Conservation (phyloP, 1,284 basidiomycete genomes). For the Tylopilus sp. region DNA sequence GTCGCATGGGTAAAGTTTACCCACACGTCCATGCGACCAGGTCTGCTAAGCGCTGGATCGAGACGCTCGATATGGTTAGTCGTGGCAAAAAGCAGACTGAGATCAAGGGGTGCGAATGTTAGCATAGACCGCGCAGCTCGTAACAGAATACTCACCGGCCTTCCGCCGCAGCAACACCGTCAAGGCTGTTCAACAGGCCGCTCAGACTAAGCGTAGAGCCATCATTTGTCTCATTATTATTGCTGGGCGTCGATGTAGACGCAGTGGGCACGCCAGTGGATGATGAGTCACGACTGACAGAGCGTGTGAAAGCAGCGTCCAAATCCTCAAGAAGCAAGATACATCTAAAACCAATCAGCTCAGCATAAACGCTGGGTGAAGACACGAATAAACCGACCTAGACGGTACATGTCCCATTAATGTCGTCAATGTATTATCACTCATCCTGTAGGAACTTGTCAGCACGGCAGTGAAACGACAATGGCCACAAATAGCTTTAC, state of each 20-base stretch:
- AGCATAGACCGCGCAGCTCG: conserved; percentile 12
- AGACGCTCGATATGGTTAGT: conserved; percentile 85
- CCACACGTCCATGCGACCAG: conserved; percentile 86
- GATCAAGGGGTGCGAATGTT: conserved; percentile 13
- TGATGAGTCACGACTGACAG: conserved; percentile 70
- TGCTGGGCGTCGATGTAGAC: conserved; percentile 37
- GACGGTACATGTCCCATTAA: conserved; percentile 82
- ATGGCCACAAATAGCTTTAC: conserved; percentile 39
- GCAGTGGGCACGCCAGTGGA: conserved; percentile 69
- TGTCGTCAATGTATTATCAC: conserved; percentile 78
- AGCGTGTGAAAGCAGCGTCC: conserved; percentile 82
- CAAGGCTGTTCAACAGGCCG: conserved; percentile 78
- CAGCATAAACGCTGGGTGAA: conserved; percentile 3
- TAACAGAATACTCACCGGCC: conserved; percentile 57
- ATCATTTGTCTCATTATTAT: conserved; percentile 51
- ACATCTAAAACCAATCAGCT: conserved; percentile 47
- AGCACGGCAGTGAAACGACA: conserved; percentile 3
- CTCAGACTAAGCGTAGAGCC: conserved; percentile 79
- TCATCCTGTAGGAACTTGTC: conserved; percentile 55
- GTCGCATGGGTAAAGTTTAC: conserved; percentile 84
- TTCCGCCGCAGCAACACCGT: conserved; percentile 83
- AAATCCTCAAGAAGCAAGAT: conserved; percentile 86
- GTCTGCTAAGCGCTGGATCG: conserved; percentile 75
- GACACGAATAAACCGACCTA: conserved; percentile 45
- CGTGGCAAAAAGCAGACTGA: conserved; percentile 70